Evolutionary conservation across 495 filamentous ascomycete genomes (phyloP).

Genomic region (Penicillium nucicola): DNA sequence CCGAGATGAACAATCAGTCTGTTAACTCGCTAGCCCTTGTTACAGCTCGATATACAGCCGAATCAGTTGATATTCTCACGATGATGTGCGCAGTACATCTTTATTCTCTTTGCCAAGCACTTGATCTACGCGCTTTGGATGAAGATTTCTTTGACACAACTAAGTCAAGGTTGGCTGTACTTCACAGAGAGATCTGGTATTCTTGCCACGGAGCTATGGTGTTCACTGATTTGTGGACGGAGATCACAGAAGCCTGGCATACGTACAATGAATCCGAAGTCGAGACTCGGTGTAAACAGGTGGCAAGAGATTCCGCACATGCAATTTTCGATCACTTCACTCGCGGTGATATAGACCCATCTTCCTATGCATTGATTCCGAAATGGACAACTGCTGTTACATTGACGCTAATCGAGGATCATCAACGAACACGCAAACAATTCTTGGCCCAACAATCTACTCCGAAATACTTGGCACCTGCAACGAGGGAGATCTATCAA

Average conservation of each 20-base stretch:
- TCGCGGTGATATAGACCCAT: background rate
- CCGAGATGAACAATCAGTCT: constrained; percentile 56
- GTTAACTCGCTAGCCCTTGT: constrained; percentile 57
- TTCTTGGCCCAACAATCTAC: background rate
- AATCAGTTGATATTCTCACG: constrained; percentile 52
- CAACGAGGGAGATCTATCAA: background rate
- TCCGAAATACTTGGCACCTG: background rate
- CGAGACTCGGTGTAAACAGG: background rate
- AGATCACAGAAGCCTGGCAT: background rate
- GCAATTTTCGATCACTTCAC: background rate
- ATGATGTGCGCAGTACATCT: constrained; percentile 51
- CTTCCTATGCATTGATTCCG: background rate
- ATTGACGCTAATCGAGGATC: background rate
- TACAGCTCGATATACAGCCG: constrained; percentile 49
- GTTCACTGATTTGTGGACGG: too few species aligned
- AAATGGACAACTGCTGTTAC: background rate
- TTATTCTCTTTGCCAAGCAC: constrained; percentile 45
- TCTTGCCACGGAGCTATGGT: too few species aligned
- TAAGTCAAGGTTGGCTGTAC: too few species aligned
- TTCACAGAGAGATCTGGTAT: too few species aligned
- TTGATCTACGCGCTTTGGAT: constrained; percentile 36
- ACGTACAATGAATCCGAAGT: background rate
- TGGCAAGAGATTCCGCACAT: background rate
- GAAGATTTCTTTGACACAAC: too few species aligned
- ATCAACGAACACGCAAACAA: background rate